Evolutionary conservation across 1,284 basidiomycete genomes (phyloP).

Genomic region (Ceratobasidium sp.): DNA sequence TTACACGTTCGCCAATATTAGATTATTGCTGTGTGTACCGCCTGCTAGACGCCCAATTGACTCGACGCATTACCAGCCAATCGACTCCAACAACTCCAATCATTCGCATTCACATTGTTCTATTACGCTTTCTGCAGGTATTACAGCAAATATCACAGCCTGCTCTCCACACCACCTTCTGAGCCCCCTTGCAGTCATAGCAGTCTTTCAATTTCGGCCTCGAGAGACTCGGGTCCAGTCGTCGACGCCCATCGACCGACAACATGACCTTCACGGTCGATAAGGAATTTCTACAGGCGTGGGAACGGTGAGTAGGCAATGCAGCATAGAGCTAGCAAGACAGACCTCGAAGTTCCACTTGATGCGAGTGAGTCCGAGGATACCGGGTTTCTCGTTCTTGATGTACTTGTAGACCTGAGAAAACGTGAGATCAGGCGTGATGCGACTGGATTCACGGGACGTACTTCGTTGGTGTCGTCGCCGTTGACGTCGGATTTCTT

Average conservation of each 20-base stretch:
- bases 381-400: slow-evolving; percentile 79
- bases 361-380: slow-evolving; percentile 78
- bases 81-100: neutral
- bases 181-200: slow-evolving; percentile 6
- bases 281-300: slow-evolving; percentile 54
- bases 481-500: slow-evolving; percentile 95
- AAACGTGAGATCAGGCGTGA: neutral
- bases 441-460: neutral
- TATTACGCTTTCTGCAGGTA: neutral
- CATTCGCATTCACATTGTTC: neutral
- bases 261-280: slow-evolving; percentile 67
- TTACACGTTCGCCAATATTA: neutral
- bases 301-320: slow-evolving; percentile 58
- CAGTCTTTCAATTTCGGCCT: slow-evolving; percentile 71
- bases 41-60: no score
- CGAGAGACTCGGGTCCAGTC: slow-evolving; percentile 76
- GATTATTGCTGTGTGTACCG: no score
- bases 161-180: neutral
- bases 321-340: slow-evolving; percentile 22
- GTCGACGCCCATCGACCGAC: slow-evolving; percentile 82
- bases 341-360: slow-evolving; percentile 67
- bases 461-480: slow-evolving; percentile 59
- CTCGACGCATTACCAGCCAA: neutral
- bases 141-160: slow-evolving; percentile 8
- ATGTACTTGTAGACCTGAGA: slow-evolving; percentile 83